These are phyloP conservation scores for Wolfiporia cocos DNA, from an alignment of 1,284 basidiomycete species.

Conservation along the genomic window DNA sequence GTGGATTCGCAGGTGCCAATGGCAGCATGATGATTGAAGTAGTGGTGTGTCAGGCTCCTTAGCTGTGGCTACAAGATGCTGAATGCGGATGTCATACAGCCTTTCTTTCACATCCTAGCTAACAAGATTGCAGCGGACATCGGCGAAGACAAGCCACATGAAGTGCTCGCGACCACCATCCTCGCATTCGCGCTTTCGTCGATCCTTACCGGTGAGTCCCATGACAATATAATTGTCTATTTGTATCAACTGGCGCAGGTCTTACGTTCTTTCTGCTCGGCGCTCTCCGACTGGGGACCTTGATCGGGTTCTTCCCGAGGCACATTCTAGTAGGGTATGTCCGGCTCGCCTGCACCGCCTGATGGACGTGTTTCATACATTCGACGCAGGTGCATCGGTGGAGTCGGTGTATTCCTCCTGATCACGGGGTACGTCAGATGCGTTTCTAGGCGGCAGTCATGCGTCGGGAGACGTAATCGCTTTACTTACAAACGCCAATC, in stretches of 20 bases:
- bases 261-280: constrained; percentile 88
- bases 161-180: constrained; percentile 88
- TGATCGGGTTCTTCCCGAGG: constrained; percentile 95
- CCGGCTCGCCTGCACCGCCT: not conserved
- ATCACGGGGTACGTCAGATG: constrained; percentile 64
- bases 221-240: not conserved
- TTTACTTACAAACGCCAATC: not conserved
- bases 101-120: constrained; percentile 94
- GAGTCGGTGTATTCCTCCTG: constrained; percentile 91
- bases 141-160: constrained; percentile 62
- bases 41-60: constrained; percentile 52
- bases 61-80: not conserved
- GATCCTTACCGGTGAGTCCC: constrained; percentile 74
- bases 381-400: constrained; percentile 87
- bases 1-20: constrained; percentile 85
- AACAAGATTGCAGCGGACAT: constrained; percentile 70
- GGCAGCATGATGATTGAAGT: constrained; percentile 99
- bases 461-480: not conserved
- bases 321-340: constrained; percentile 87
- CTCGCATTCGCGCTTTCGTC: constrained; percentile 87
- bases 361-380: not conserved
- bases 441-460: not conserved
- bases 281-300: constrained; percentile 72
- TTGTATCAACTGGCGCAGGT: constrained; percentile 32
- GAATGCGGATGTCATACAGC: constrained; percentile 36